Base-by-base conservation (phyloP, 108 stramenopile genomes). In the Discostella pseudostelligera region DNA sequence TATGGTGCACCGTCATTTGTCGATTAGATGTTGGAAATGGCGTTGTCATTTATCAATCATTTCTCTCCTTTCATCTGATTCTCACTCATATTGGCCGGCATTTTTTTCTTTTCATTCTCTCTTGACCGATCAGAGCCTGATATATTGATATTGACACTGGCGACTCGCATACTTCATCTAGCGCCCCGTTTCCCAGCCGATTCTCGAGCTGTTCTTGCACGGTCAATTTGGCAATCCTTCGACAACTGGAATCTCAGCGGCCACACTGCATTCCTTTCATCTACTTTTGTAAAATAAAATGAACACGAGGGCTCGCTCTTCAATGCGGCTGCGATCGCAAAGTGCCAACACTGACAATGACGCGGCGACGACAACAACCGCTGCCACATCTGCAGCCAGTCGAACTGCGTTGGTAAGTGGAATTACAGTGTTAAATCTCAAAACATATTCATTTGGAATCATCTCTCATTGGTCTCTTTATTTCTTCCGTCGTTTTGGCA, bases 371-470 rank as follows among this genome's bases (percentile, higher is more conserved):
- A 26, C 53, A 54, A 1, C 53, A 22, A 26, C 53, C 4, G 53
- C 53, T 28, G 53, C 53, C 26, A 26, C 53, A n/a, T n/a, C 48
- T 21, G 62, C 46, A 12, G 36, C 35, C 39, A 50, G 62, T 50
- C 62, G 64, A 47, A 55, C 56, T 39, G 72, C 59, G 11, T 64
- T 72, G 50, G 71, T 72, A 64, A 60, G 69, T 69, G 36, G 21
- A 56, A 45, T 28, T 24, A 12, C 17, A 45, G 40, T 26, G n/a
- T 14, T 10, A 26, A 19, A n/a, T 47, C 28, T 22, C 22, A 45
- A 39, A 19, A 1, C 11, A 35, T 16, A 14, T 60, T 24, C 1
- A 40, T 5, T 26, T 10, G 21, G 42, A 59, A n/a, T 46, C 26
- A 24, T 28, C 13, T 53, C 26, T 16, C 25, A 35, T 21, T 9